These are phyloP conservation scores for Coniochaeta prunicola DNA, from an alignment of 2,329 filamentous ascomycete species.

Conservation along the genomic window DNA sequence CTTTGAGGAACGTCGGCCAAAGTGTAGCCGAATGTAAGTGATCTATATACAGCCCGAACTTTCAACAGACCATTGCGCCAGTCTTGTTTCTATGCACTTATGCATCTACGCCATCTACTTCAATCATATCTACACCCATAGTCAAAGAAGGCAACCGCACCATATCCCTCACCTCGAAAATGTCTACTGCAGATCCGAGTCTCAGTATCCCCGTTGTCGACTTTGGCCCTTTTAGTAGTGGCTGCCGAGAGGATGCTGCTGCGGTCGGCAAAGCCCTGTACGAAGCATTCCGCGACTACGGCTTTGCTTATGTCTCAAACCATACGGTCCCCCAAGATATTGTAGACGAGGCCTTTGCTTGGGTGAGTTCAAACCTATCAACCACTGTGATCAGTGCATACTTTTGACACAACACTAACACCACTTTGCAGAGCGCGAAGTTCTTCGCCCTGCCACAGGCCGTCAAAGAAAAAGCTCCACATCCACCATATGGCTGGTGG, in stretches of 20 bases:
- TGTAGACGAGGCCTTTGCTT: conserved; percentile 29
- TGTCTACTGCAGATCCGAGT: neutral
- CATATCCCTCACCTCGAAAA: neutral
- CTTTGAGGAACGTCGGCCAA: neutral
- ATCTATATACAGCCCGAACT: neutral
- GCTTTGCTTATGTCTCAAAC: conserved; percentile 27
- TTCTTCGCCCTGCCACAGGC: conserved; percentile 24
- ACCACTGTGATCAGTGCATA: conserved; percentile 12
- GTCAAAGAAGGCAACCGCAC: neutral
- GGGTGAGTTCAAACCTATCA: conserved; percentile 24
- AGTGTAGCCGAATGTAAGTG: neutral
- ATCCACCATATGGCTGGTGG: conserved; percentile 24
- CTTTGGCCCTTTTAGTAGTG: conserved; percentile 6
- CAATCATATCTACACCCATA: neutral
- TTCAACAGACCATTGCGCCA: neutral
- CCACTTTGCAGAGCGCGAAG: conserved; percentile 13
- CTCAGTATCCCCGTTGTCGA: conserved; percentile 10
- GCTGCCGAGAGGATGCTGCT: neutral
- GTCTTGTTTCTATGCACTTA: neutral
- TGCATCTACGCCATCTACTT: neutral
- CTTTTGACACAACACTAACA: neutral
- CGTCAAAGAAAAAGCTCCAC: conserved; percentile 23
- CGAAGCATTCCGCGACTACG: conserved; percentile 22
- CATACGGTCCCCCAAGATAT: conserved; percentile 24
- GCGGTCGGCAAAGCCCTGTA: conserved; percentile 7